Conservation (phyloP, 1,284 basidiomycete species). For the Ustilago nuda region DNA sequence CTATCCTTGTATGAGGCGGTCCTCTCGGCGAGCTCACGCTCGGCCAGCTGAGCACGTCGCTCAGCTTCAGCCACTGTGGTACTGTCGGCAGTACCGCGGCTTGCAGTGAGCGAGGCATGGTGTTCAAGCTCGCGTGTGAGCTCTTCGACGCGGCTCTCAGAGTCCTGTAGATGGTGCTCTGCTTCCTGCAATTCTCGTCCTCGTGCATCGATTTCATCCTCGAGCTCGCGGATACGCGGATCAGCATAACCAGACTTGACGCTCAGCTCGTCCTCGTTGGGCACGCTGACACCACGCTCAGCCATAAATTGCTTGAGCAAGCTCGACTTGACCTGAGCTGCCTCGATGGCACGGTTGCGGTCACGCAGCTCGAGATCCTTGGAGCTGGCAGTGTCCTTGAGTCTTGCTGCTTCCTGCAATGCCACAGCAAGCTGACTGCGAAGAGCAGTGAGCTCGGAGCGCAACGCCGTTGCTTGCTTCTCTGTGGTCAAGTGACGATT, state of each 20-base stretch:
- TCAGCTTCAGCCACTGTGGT: conserved; percentile 83
- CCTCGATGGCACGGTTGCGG: conserved; percentile 78
- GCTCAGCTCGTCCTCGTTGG: conserved; percentile 65
- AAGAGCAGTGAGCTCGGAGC: conserved; percentile 82
- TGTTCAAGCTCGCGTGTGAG: conserved; percentile 62
- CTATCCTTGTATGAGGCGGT: conserved; percentile 66
- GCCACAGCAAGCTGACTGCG: conserved; percentile 81
- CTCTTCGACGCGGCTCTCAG: conserved; percentile 63
- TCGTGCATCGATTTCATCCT: conserved; percentile 63
- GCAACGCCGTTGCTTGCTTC: conserved; percentile 77
- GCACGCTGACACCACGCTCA: conserved; percentile 75
- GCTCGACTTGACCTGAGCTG: conserved; percentile 80
- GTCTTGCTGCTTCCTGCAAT: conserved; percentile 78
- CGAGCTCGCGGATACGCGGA: conserved; percentile 60
- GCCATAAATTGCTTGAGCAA: conserved; percentile 87
- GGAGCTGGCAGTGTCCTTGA: conserved; percentile 71
- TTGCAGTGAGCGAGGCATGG: conserved; percentile 70
- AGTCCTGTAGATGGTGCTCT: conserved; percentile 64
- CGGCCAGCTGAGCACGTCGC: conserved; percentile 70
- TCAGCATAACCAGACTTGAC: conserved; percentile 59
- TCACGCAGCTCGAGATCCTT: conserved; percentile 78
- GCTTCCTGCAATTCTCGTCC: conserved; percentile 58
- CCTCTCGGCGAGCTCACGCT: conserved; percentile 65
- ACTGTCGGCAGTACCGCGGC: conserved; percentile 77
- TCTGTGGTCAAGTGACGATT: conserved; percentile 77